Conservation (phyloP, 192 early-diverging fungal species). For the Lunasporangiospora selenospora region DNA sequence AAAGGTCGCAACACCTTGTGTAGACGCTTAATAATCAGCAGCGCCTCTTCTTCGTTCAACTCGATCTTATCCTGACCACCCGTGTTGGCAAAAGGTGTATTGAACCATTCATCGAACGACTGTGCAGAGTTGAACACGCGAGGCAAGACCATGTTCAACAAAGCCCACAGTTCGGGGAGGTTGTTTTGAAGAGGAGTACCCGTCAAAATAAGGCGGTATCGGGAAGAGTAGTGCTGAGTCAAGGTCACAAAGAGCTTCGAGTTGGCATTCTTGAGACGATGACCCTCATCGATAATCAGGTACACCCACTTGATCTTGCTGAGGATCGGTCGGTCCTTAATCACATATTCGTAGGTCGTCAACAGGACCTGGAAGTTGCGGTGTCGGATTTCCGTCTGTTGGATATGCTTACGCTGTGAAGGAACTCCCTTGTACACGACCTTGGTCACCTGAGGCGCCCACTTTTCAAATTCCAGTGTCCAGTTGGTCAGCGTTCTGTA, state of each 20-base stretch:
- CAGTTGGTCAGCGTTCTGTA: slow-evolving; percentile 91
- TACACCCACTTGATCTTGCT: slow-evolving; percentile 95
- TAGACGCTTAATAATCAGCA: slow-evolving; percentile 94
- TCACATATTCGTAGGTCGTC: slow-evolving; percentile 98
- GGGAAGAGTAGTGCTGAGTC: slow-evolving; percentile 86
- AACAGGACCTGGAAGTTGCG: slow-evolving; percentile 93
- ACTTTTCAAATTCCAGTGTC: slow-evolving; percentile 97
- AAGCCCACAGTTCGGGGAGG: slow-evolving; percentile 94
- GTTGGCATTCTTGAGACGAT: slow-evolving; percentile 97
- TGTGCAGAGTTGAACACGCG: slow-evolving; percentile 97
- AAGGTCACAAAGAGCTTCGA: slow-evolving; percentile 88
- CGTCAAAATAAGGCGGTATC: slow-evolving; percentile 95
- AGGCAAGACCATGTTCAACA: slow-evolving; percentile 96
- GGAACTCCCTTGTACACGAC: slow-evolving; percentile 96
- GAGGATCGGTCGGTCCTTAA: slow-evolving; percentile 88
- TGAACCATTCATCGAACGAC: slow-evolving; percentile 99
- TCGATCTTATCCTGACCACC: slow-evolving; percentile 88
- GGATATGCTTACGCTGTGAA: slow-evolving; percentile 70
- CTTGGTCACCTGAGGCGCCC: slow-evolving; percentile 90
- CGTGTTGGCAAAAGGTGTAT: slow-evolving; percentile 86
- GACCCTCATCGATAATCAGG: slow-evolving; percentile 99
- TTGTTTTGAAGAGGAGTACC: slow-evolving; percentile 99
- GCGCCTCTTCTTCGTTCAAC: slow-evolving; percentile 97
- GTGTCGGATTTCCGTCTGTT: slow-evolving; percentile 69
- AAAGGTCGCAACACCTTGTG: slow-evolving; percentile 98